These are phyloP conservation scores for Aureobasidium sp. DNA, from an alignment of 2,329 filamentous ascomycete species.

Conservation along the genomic window DNA sequence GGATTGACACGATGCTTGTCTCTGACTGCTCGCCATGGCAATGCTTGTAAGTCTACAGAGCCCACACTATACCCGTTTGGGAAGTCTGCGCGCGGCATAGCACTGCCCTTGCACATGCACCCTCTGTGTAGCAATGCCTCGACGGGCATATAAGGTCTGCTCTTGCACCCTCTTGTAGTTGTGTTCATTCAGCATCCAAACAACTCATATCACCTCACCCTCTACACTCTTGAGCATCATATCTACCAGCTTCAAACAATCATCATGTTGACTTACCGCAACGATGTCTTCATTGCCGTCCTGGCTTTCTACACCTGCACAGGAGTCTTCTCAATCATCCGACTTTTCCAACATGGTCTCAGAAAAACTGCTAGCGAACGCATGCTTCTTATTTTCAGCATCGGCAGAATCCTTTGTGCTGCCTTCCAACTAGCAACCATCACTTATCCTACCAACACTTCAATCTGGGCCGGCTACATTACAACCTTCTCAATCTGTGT, in stretches of 20 bases:
- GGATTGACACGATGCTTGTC: not conserved
- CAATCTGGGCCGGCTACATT: conserved; percentile 19
- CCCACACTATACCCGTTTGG: not conserved
- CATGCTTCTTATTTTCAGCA: conserved; percentile 22
- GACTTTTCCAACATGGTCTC: conserved; percentile 23
- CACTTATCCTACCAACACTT: conserved; percentile 17
- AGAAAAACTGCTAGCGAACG: conserved; percentile 20
- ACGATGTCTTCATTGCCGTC: conserved; percentile 22
- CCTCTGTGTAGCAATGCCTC: no score
- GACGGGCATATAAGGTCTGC: not conserved
- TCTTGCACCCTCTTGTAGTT: not conserved
- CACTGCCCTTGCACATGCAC: not conserved
- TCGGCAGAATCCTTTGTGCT: conserved; percentile 24
- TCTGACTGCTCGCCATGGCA: not conserved
- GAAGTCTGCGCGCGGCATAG: not conserved
- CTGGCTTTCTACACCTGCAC: conserved; percentile 22
- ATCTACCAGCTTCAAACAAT: not conserved
- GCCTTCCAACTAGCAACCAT: conserved; percentile 23
- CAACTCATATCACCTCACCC: not conserved
- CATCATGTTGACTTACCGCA: conserved; percentile 13
- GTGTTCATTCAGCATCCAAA: not conserved
- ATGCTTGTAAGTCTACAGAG: not conserved
- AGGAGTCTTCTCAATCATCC: not conserved
- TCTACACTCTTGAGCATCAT: not conserved
- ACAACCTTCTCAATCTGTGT: conserved; percentile 24